Percentiles rank a stretch among this genome's conserved stretches.
These are phyloP conservation scores for Neurospora terricola DNA, from an alignment of 495 filamentous ascomycete species.

Conservation along the genomic window DNA sequence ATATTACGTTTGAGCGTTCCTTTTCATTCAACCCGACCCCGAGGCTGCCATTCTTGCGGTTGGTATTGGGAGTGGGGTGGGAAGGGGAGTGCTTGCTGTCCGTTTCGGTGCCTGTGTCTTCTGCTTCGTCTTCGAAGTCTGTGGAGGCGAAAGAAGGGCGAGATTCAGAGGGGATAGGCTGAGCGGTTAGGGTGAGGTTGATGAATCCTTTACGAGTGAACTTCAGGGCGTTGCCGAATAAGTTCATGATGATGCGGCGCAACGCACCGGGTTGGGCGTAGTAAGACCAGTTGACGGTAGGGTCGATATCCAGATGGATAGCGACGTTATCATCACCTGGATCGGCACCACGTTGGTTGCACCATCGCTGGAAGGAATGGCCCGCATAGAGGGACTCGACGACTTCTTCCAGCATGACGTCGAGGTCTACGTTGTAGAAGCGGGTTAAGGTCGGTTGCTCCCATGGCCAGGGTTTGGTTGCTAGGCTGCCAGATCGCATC, in stretches of 20 bases:
- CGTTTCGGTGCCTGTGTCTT: conserved; percentile 12
- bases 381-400: conserved; percentile 24
- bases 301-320: conserved; percentile 55
- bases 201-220: conserved; percentile 63
- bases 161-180: background rate
- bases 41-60: background rate
- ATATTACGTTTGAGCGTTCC: conserved; percentile 15
- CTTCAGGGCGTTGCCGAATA: conserved; percentile 77
- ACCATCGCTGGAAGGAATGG: background rate
- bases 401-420: conserved; percentile 47
- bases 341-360: conserved; percentile 12
- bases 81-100: conserved; percentile 11
- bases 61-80: background rate
- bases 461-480: background rate
- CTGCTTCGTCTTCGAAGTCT: background rate
- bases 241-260: conserved; percentile 68
- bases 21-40: background rate
- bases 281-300: conserved; percentile 48
- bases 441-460: background rate
- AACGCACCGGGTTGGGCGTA: conserved; percentile 61
- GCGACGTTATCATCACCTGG: conserved; percentile 26
- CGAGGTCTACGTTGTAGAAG: conserved; percentile 26
- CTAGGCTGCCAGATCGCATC: background rate
- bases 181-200: conserved; percentile 44
- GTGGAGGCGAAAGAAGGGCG: background rate